Conservation (phyloP, 2,329 filamentous ascomycete species). For the Diaporthe eres region DNA sequence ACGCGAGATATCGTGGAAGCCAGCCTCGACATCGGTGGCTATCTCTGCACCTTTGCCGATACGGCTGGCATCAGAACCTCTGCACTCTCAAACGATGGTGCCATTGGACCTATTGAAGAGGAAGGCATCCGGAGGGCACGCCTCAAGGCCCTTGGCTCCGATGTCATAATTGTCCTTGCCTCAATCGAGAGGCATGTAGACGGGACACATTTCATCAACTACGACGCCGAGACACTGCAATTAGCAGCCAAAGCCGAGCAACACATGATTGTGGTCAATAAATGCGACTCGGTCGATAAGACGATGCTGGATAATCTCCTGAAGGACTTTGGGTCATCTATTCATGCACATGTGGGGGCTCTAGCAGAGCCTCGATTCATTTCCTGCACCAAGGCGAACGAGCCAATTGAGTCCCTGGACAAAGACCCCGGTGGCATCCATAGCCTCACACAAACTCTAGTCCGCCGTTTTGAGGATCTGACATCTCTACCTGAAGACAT, state of each 20-base stretch:
- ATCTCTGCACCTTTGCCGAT: slow-evolving; percentile 93
- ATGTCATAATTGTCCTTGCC: slow-evolving; percentile 86
- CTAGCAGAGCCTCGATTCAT: slow-evolving; percentile 67
- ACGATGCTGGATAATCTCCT: slow-evolving; percentile 56
- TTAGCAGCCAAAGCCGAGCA: slow-evolving; percentile 65
- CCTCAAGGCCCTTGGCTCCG: slow-evolving; percentile 83
- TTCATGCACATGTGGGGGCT: slow-evolving; percentile 56
- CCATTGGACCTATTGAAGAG: slow-evolving; percentile 82
- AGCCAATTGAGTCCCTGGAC: slow-evolving; percentile 41
- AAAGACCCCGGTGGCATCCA: slow-evolving; percentile 77
- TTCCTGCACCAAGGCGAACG: slow-evolving; percentile 77
- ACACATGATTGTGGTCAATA: slow-evolving; percentile 73
- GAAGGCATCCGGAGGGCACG: slow-evolving; percentile 93
- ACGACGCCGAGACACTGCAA: slow-evolving; percentile 68
- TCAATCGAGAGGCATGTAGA: slow-evolving; percentile 72
- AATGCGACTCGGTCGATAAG: slow-evolving; percentile 65
- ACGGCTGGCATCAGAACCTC: slow-evolving; percentile 85
- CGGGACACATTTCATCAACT: slow-evolving; percentile 60
- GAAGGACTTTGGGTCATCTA: slow-evolving; percentile 53
- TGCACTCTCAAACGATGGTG: slow-evolving; percentile 43
- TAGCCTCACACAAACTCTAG: slow-evolving; percentile 75
- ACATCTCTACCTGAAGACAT: slow-evolving; percentile 79
- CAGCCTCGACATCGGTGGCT: slow-evolving; percentile 89
- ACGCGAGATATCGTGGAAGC: slow-evolving; percentile 96
- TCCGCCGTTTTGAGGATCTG: slow-evolving; percentile 77